Conservation (phyloP, 352 stramenopile species). For the Phytophthora sp. region DNA sequence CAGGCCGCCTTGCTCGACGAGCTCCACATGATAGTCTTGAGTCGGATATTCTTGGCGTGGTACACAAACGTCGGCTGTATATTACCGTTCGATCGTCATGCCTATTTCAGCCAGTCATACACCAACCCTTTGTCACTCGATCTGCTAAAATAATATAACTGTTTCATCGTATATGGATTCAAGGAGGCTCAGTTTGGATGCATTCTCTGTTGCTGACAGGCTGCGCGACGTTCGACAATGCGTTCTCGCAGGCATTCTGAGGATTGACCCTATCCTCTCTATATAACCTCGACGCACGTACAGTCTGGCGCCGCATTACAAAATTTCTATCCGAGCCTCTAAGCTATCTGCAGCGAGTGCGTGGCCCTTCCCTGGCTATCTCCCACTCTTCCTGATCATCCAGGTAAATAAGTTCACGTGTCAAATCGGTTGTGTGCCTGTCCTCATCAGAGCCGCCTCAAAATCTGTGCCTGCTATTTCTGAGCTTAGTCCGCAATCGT, state of each 20-base stretch:
- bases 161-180: neutral
- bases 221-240: neutral
- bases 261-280: neutral
- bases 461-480: constrained; percentile 18
- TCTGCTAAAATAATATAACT: no score
- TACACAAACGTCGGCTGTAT: constrained; percentile 24
- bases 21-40: constrained; percentile 37
- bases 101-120: constrained; percentile 2
- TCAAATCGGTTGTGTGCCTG: constrained; percentile 30
- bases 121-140: neutral
- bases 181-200: neutral
- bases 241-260: constrained; percentile 9
- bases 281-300: constrained; percentile 25
- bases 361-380: constrained; percentile 20
- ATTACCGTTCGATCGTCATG: constrained; percentile 27
- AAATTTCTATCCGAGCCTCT: constrained; percentile 25
- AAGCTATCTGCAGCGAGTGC: constrained; percentile 7
- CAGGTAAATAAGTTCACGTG: constrained; percentile 1
- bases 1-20: constrained; percentile 37
- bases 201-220: neutral
- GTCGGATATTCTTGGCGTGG: constrained; percentile 22
- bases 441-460: constrained; percentile 14
- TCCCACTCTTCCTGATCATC: constrained; percentile 28
- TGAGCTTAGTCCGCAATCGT: constrained; percentile 27
- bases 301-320: neutral